Evolutionary conservation across 1,284 basidiomycete species (phyloP), one percentile per base, ranked within the genome.

Genomic region (Ceratobasidium sp.): DNA sequence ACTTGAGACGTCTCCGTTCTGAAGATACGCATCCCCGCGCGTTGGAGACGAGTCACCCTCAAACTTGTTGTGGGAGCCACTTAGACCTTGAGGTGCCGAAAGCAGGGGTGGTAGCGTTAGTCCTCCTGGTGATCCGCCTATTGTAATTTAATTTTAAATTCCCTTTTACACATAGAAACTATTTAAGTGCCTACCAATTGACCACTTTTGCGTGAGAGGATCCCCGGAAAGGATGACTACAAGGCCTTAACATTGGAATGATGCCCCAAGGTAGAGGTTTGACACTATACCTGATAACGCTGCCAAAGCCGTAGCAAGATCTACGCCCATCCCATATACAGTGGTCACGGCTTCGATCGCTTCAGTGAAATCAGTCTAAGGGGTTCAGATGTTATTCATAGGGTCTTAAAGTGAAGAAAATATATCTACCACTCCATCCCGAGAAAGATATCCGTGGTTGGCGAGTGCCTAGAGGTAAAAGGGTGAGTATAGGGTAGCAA

Each of bases 41-140:
- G 27, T 33, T 6, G 51, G 31, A 11, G 51, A 67, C 6, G 51
- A 27, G 22, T 67, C 65, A 6, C 24, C 36, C 27, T 67, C 50
- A 17, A 41, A 54, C 51, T 67, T 67, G 48, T 66, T 66, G 47
- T 66, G 64, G 14, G 64, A 29, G 24, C 64, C 64, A 33, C 64
- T 50, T n/a, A 66, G 29, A 3, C 64, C 64, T 22, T 27, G 22
- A 51, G 64, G 64, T 11, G 14, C 27, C 36, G 47, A 29, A 22
- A 66, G 22, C 8, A 66, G n/a, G 7, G 64, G 64, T 2, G 47
- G 64, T 5, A 53, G 5, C 15, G 17, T 27, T 2, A 33, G 48
- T n/a, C 64, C 64, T 15, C 29, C 11, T 9, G 27, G 57, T 17
- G 64, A 33, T 17, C 22, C 47, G 19, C 48, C 48, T 51, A 6